Evolutionary conservation across 1,284 basidiomycete genomes (phyloP), one percentile per base, ranked within the genome.

Genomic region (Spongispora temasekensis): DNA sequence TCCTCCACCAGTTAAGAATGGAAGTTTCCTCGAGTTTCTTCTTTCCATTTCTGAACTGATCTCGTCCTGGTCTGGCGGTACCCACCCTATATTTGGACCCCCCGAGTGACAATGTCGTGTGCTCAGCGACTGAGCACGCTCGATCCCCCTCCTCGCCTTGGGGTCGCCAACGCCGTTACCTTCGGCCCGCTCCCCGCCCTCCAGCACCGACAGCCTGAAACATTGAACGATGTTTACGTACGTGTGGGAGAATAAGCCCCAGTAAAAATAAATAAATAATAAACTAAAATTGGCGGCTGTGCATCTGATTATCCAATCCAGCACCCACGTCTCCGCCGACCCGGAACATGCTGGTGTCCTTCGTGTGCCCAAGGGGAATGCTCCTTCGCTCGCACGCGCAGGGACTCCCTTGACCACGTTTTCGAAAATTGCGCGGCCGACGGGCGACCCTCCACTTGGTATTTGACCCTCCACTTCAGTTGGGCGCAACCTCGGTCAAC

Each of bases 41-140:
- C 32, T 59, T 71, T 58, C 66, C 62, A 67, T 70, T 69, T 64
- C 55, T 37, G 40, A 50, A 7, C 28, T 50, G 23, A 46, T 65
- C 50, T 10, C 44, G 61, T 55, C 55, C 52, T 31, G 50, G 10
- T 27, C 28, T 53, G 40, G 35, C 30, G 52, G 15, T 32, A 4
- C 67, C 35, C 5, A 15, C 8, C 17, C 57, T 44, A 65, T 48
- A 58, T 65, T 59, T 57, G 57, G 59, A 25, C 25, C 27, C 0
- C 50, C 61, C 44, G 44, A 46, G 44, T 25, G 10, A 51, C 31
- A 53, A 2, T 25, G 54, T 67, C 51, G 52, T 55, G 62, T 54
- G 54, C 32, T 23, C 19, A n/a, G 30, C 30, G 30, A 25, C 28
- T 35, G n/a, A n/a, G n/a, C n/a, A 9, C 37, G n/a, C 51, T 34